Percentiles rank a stretch among this genome's conserved stretches.
Evolutionary conservation across 345 rosid species (phyloP).

Genomic region (Turnera subulata): DNA sequence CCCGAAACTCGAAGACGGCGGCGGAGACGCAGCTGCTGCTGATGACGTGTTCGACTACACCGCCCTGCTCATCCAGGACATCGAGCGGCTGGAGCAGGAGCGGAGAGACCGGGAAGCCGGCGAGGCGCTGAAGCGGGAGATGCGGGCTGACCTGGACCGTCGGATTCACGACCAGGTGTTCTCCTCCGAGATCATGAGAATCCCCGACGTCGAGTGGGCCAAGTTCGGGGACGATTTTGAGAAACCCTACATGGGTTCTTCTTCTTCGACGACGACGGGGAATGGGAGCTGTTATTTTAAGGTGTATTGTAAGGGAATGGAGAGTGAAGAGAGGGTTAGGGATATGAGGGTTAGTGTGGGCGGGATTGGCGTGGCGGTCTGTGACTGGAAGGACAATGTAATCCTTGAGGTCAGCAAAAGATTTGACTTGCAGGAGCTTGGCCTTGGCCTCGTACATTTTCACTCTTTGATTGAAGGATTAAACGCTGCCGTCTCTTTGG

Average conservation of each 20-base stretch:
- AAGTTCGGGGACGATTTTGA: conserved; percentile 42
- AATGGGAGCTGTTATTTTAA: conserved; percentile 9
- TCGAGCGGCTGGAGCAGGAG: conserved; percentile 42
- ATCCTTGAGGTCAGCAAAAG: conserved; percentile 26
- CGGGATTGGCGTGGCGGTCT: conserved; percentile 33
- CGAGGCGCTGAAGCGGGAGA: conserved; percentile 24
- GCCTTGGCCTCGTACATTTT: conserved; percentile 11
- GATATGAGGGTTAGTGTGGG: conserved; percentile 20
- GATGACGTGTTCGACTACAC: conserved; percentile 22
- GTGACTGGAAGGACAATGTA: conserved; percentile 29
- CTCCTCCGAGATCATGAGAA: conserved; percentile 41
- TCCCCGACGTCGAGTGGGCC: conserved; percentile 54
- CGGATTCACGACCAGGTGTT: conserved; percentile 59
- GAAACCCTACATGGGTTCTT: conserved; percentile 33
- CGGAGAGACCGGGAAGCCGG: conserved; percentile 37
- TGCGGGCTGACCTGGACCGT: conserved; percentile 47
- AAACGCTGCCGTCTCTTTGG: conserved; percentile 51
- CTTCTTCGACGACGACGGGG: conserved; percentile 4
- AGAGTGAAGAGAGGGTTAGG: conserved; percentile 28
- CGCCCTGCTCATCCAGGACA: conserved; percentile 38
- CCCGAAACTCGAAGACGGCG: neutral
- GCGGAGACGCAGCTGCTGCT: neutral
- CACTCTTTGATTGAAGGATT: conserved; percentile 63
- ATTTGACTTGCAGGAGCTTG: conserved; percentile 14
- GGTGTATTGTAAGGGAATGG: conserved; percentile 31